Base-by-base conservation (phyloP, 1,284 basidiomycete species). In the Ceratobasidium sp. region DNA sequence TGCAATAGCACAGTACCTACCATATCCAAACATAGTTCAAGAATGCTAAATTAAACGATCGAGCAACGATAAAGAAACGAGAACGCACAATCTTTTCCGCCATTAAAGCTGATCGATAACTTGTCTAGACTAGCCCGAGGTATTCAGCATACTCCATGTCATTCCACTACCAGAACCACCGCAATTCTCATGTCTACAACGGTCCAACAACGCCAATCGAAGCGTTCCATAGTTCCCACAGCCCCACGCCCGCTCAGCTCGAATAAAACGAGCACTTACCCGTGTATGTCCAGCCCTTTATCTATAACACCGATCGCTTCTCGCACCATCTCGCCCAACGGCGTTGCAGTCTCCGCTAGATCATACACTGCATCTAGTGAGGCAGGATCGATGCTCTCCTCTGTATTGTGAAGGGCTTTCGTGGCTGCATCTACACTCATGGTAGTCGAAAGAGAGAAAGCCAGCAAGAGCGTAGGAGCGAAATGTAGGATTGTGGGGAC, bases 31-130 rank as follows among this genome's bases (percentile, higher is more conserved):
- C 4, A 11, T 41, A 41, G 11, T 41, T 11, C 36, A 41, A 11
- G 36, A 11, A 41, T 11, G 36, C 56, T 24, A 36, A 45, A 45
- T 11, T 60, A n/a, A 56, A 33, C 0, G 47, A n/a, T 47, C 45
- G 29, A 60, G 31, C 36, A 53, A 31, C 57, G 48, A 53, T 19
- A 47, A 22, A 54, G 22, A n/a, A 27, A 19, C 63, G 36, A 75
- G n/a, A 0, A 86, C 93, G 79, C 79, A 96, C 96, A 99, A 81
- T 99, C 97, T 82, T 99, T 99, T 56, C 97, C 97, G 15, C 97
- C 97, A 79, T 99, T 99, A 85, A 98, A 99, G 82, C 95, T 98
- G 67, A 99, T 86, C 5, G 93, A 92, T 17, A 95, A 84, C 67
- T 86, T 86, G 51, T 91, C 87, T 80, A 88, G 87, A 47, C 94